Conservation (phyloP, 2,329 filamentous ascomycete species). For the Didymella arachidicola region DNA sequence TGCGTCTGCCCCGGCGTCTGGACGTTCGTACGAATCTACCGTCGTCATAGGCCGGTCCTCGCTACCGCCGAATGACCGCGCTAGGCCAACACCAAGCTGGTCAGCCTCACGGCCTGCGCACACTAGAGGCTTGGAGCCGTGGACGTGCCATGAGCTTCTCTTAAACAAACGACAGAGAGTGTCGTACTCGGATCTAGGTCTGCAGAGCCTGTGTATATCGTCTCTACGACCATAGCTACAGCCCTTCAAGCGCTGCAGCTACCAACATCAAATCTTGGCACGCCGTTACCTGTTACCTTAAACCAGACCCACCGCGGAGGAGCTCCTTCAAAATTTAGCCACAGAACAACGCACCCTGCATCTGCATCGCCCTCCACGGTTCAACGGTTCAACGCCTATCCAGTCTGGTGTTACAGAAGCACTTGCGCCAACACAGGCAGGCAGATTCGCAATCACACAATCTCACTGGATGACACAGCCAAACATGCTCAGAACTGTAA, state of each 20-base stretch:
- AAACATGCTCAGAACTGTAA: neutral
- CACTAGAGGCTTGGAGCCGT: too few species aligned
- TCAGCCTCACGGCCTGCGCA: conserved; percentile 6
- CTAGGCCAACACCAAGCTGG: neutral
- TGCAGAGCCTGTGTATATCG: too few species aligned
- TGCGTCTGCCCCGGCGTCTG: conserved; percentile 12
- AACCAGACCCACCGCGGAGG: conserved; percentile 6
- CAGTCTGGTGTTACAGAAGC: neutral
- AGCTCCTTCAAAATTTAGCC: conserved; percentile 8
- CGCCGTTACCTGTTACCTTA: conserved; percentile 7
- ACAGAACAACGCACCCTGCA: conserved; percentile 4
- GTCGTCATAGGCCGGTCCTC: conserved; percentile 11
- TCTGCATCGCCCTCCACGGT: neutral
- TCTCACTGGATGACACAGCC: neutral
- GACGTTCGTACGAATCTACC: conserved; percentile 1
- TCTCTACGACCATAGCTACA: too few species aligned
- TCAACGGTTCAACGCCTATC: neutral
- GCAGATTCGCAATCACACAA: neutral
- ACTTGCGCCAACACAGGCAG: neutral
- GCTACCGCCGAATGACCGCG: conserved; percentile 5
- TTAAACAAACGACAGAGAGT: too few species aligned
- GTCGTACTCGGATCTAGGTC: too few species aligned
- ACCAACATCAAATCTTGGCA: neutral
- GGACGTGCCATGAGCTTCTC: too few species aligned
- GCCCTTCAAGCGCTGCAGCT: neutral